A percentile compares a stretch with the other conserved stretches of the same genome.
Conservation (phyloP, 345 rosid species). For the Syzygium oleosum region DNA sequence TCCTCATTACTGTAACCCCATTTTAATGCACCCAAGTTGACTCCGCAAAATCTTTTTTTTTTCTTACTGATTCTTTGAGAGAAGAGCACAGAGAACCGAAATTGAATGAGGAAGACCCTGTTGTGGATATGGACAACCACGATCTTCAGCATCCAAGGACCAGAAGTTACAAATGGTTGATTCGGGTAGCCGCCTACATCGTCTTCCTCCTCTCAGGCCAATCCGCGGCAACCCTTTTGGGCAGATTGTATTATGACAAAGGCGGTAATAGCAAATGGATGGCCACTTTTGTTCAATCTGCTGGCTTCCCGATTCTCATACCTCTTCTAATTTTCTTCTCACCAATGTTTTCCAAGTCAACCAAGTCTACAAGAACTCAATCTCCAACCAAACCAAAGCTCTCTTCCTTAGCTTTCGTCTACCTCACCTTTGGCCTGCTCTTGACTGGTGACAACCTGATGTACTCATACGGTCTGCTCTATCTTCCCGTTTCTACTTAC, state of each 20-base stretch:
- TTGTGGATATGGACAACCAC: neutral
- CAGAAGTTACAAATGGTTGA: conserved; percentile 35
- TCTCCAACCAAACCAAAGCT: neutral
- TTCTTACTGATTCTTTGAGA: neutral
- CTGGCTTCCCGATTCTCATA: conserved; percentile 42
- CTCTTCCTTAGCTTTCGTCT: conserved; percentile 18
- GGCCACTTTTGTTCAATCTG: conserved; percentile 54
- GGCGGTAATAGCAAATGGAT: conserved; percentile 69
- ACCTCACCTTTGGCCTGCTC: conserved; percentile 26
- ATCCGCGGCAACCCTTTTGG: conserved; percentile 36
- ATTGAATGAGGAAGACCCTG: neutral
- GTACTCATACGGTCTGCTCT: conserved; percentile 46
- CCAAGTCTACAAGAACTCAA: neutral
- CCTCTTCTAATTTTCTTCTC: conserved; percentile 29
- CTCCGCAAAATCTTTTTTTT: neutral
- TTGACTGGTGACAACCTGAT: conserved; percentile 38
- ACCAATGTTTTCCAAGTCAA: neutral
- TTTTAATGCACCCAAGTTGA: neutral
- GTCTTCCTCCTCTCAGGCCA: conserved; percentile 37
- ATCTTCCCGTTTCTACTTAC: conserved; percentile 53
- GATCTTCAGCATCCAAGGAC: conserved; percentile 6
- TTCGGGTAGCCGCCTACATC: conserved; percentile 20
- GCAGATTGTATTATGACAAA: conserved; percentile 43
- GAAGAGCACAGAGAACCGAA: neutral
- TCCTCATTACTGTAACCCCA: neutral